phyloP scores from a whole-genome alignment of 192 early-diverging fungal species.

The Paraglomus occultum region DNA sequence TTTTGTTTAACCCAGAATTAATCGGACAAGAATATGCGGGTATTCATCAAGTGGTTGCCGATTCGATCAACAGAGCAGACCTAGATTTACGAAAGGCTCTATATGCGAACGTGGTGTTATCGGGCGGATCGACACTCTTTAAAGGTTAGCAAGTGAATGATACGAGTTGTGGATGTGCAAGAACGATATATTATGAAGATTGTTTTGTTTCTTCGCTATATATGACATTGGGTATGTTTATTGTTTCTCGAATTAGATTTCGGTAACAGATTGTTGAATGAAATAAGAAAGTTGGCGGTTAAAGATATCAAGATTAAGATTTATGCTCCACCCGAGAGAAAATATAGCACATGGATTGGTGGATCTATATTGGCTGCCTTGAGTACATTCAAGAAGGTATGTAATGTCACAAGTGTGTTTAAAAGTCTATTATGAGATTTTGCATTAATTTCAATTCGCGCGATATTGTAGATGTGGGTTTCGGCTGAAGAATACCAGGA shows the following conservation, averaged over 20 bases:
- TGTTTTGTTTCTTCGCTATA: constrained; percentile 1
- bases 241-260: constrained; percentile 57
- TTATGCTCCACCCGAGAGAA: constrained; percentile 94
- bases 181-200: constrained; percentile 6
- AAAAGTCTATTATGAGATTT: background rate
- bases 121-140: constrained; percentile 94
- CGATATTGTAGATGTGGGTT: constrained; percentile 83
- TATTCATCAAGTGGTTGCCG: constrained; percentile 89
- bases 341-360: constrained; percentile 98
- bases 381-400: constrained; percentile 94
- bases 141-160: constrained; percentile 46
- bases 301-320: constrained; percentile 98
- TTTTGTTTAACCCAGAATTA: constrained; percentile 92
- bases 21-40: constrained; percentile 92
- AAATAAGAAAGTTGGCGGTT: constrained; percentile 85
- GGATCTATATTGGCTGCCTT: constrained; percentile 93
- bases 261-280: constrained; percentile 88
- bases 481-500: constrained; percentile 97
- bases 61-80: constrained; percentile 92
- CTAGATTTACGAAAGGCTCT: constrained; percentile 89
- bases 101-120: constrained; percentile 89
- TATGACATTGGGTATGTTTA: background rate
- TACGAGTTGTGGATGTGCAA: background rate
- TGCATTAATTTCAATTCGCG: background rate
- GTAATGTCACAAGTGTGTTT: background rate